These are phyloP conservation scores for Leishmania mexicana DNA, from an alignment of 208 protist genomes.

Conservation along the genomic window DNA sequence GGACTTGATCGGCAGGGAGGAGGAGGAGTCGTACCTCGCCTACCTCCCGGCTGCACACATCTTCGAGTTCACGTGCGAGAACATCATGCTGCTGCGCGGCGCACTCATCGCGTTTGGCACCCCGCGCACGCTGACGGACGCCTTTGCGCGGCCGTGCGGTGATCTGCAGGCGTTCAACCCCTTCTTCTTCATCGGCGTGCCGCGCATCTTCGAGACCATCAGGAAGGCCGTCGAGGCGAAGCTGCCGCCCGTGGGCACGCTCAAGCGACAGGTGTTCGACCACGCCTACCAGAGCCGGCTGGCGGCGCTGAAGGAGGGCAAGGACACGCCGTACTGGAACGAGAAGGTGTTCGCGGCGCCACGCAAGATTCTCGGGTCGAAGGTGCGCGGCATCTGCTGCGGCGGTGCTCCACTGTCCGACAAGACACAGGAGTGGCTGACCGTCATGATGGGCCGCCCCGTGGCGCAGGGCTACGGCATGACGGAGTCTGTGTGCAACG, in stretches of 20 bases:
- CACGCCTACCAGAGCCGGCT: slow-evolving; percentile 63
- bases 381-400: slow-evolving; percentile 66
- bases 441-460: slow-evolving; percentile 63
- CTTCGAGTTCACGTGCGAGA: slow-evolving; percentile 83
- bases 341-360: slow-evolving; percentile 76
- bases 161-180: slow-evolving; percentile 83
- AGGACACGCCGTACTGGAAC: slow-evolving; percentile 89
- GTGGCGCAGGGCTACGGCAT: slow-evolving; percentile 91
- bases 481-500: slow-evolving; percentile 89
- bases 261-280: slow-evolving; percentile 83
- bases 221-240: slow-evolving; percentile 82
- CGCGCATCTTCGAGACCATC: slow-evolving; percentile 89
- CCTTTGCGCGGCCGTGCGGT: slow-evolving; percentile 66
- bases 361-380: slow-evolving; percentile 60
- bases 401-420: slow-evolving; percentile 86
- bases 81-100: slow-evolving; percentile 68
- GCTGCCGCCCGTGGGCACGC: slow-evolving; percentile 52
- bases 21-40: slow-evolving; percentile 72
- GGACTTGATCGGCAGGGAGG: slow-evolving; percentile 46
- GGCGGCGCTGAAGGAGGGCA: slow-evolving; percentile 60
- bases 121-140: slow-evolving; percentile 82
- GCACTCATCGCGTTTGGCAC: slow-evolving; percentile 73
- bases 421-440: slow-evolving; percentile 85
- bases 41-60: slow-evolving; percentile 94
- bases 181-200: slow-evolving; percentile 82